Percentiles rank a stretch among this genome's conserved stretches.
Evolutionary conservation across 164 flowering plant species (phyloP).

Genomic region (Vitis labrusca): DNA sequence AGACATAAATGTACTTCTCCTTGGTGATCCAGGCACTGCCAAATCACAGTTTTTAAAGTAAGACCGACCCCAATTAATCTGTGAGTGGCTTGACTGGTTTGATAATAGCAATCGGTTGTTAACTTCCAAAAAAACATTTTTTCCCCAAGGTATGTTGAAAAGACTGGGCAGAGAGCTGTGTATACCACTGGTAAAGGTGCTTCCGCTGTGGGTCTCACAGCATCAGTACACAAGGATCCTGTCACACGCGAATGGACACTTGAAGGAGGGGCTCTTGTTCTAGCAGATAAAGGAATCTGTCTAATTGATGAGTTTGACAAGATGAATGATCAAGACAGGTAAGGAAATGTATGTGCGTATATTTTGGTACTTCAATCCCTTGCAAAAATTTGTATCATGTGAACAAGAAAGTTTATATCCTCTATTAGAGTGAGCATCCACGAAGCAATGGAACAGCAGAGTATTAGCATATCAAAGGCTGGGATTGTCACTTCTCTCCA

Average conservation of each 20-base stretch:
- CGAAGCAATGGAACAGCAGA: conserved; percentile 95
- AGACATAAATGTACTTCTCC: conserved; percentile 91
- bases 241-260: conserved; percentile 97
- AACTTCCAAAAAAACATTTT: conserved; percentile 1
- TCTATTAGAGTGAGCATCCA: conserved; percentile 75
- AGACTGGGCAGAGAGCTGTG: conserved; percentile 96
- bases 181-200: conserved; percentile 99
- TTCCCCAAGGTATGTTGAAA: conserved; percentile 77
- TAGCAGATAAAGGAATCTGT: conserved; percentile 95
- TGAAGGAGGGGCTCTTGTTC: conserved; percentile 98
- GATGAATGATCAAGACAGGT: conserved; percentile 99
- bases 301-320: conserved; percentile 99
- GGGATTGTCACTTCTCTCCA: conserved; percentile 98
- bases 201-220: conserved; percentile 89
- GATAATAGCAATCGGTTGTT: background rate
- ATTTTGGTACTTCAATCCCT: background rate
- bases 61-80: conserved; percentile 13
- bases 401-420: background rate
- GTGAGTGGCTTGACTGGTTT: background rate
- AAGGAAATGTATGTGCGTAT: conserved; percentile 5
- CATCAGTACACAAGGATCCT: conserved; percentile 98
- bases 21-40: conserved; percentile 99
- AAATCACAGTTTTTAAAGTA: conserved; percentile 99
- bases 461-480: conserved; percentile 96
- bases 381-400: background rate